Conservation (phyloP, 257 asterid genomes). For the Nicotiana tomentosiformis region DNA sequence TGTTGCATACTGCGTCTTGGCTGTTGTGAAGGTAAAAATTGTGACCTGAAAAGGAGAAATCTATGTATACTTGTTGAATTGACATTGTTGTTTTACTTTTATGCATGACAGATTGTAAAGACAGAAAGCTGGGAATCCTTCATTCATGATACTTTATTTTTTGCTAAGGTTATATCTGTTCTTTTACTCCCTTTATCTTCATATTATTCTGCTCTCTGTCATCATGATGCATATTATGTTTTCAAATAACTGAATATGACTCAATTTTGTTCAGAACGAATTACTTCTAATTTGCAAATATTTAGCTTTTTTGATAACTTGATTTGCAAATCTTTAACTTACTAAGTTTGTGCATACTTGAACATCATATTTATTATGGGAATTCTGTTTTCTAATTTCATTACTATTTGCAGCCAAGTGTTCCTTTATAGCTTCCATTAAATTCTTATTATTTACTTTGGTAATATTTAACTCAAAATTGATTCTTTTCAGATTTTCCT, state of each 20-base stretch:
- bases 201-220: not conserved
- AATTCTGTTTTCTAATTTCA: not conserved
- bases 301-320: not conserved
- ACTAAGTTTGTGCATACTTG: not conserved
- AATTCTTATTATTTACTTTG: not conserved
- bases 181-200: slow-evolving; percentile 5
- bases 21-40: slow-evolving; percentile 58
- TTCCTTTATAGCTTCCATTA: not conserved
- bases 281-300: not conserved
- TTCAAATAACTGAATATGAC: not conserved
- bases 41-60: not conserved
- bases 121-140: slow-evolving; percentile 88
- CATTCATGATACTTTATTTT: slow-evolving; percentile 51
- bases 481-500: slow-evolving; percentile 62
- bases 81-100: slow-evolving; percentile 13
- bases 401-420: not conserved
- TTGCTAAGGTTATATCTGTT: slow-evolving; percentile 56
- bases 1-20: slow-evolving; percentile 53
- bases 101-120: slow-evolving; percentile 54
- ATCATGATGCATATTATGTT: not conserved
- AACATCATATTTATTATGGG: not conserved
- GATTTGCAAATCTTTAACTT: not conserved
- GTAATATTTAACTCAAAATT: slow-evolving; percentile 4
- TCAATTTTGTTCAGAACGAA: not conserved
- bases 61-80: not conserved